These are phyloP conservation scores for Leucocoprinus leucothites DNA, from an alignment of 768 basidiomycete species.

Conservation along the genomic window DNA sequence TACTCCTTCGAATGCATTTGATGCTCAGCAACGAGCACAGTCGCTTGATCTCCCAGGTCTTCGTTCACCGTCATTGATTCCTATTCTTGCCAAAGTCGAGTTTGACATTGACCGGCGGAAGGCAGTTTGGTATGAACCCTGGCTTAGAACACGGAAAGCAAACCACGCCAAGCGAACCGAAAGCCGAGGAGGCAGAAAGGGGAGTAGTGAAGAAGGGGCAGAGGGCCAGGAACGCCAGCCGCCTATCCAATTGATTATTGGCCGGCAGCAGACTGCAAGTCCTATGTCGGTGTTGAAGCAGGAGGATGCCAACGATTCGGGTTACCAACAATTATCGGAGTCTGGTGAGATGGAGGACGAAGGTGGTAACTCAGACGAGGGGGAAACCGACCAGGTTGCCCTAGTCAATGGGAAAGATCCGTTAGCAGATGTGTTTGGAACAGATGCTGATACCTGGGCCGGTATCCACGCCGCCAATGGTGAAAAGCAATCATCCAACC, in stretches of 20 bases:
- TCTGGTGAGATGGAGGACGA: too few species aligned
- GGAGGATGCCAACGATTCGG: conserved; percentile 20
- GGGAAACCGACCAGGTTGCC: conserved; percentile 34
- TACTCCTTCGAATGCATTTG: conserved; percentile 27
- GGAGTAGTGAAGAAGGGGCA: conserved; percentile 16
- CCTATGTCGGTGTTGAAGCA: conserved; percentile 16
- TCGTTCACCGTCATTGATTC: conserved; percentile 60
- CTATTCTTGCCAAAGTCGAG: conserved; percentile 90
- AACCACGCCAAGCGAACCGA: conserved; percentile 59
- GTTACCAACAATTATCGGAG: conserved; percentile 35
- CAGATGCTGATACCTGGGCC: conserved; percentile 63
- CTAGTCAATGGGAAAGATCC: conserved; percentile 42
- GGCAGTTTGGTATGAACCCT: conserved; percentile 86
- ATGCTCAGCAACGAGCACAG: conserved; percentile 29
- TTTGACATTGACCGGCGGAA: conserved; percentile 85
- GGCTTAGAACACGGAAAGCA: conserved; percentile 62
- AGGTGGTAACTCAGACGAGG: conserved; percentile 29
- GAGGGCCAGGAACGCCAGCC: conserved; percentile 25
- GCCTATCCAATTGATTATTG: conserved; percentile 52
- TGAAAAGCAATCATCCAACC: conserved; percentile 30
- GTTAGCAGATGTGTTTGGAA: conserved; percentile 60
- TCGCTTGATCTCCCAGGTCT: conserved; percentile 68
- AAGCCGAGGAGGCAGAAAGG: conserved; percentile 28
- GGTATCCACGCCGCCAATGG: conserved; percentile 41
- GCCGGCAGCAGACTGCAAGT: conserved; percentile 41